Conservation (phyloP, 805 yeast species). For the Ogataea ramenticola region DNA sequence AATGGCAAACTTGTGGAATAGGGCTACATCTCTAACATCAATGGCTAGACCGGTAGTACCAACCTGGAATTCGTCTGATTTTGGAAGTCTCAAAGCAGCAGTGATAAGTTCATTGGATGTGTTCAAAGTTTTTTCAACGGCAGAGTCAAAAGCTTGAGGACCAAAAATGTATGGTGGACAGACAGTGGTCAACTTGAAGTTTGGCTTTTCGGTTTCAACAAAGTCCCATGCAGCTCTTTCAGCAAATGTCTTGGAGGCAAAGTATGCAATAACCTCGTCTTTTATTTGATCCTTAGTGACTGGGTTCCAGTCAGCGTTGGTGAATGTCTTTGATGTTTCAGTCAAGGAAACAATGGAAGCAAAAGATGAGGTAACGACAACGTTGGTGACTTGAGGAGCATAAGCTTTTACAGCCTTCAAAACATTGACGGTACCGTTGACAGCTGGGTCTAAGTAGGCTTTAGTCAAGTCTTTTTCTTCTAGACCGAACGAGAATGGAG, state of each 20-base stretch:
- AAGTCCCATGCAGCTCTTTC: slow-evolving; percentile 38
- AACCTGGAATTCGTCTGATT: slow-evolving; percentile 17
- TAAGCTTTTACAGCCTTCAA: slow-evolving; percentile 31
- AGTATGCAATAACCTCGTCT: slow-evolving; percentile 24
- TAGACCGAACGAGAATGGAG: slow-evolving; percentile 33
- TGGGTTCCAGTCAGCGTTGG: slow-evolving; percentile 29
- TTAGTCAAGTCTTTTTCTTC: slow-evolving; percentile 32
- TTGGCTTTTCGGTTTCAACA: slow-evolving; percentile 23
- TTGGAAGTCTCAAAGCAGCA: slow-evolving; percentile 21
- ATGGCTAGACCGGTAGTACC: slow-evolving; percentile 20
- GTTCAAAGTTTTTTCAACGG: slow-evolving; percentile 52
- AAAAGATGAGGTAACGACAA: slow-evolving; percentile 44
- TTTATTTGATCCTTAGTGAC: slow-evolving; percentile 16
- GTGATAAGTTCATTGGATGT: slow-evolving; percentile 27
- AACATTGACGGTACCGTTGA: slow-evolving; percentile 38
- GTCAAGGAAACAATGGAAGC: slow-evolving; percentile 30
- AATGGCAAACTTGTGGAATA: slow-evolving; percentile 40
- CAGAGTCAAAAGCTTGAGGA: slow-evolving; percentile 33
- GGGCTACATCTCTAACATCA: slow-evolving; percentile 39
- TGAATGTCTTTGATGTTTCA: slow-evolving; percentile 22
- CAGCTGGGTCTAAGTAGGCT: slow-evolving; percentile 40
- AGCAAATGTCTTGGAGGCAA: slow-evolving; percentile 37
- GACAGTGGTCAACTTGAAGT: slow-evolving; percentile 25
- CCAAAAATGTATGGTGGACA: slow-evolving; percentile 32
- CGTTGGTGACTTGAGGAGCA: slow-evolving; percentile 34